Base-by-base conservation (phyloP, 148 eudicot species). In the Vaccinium myrtillus region DNA sequence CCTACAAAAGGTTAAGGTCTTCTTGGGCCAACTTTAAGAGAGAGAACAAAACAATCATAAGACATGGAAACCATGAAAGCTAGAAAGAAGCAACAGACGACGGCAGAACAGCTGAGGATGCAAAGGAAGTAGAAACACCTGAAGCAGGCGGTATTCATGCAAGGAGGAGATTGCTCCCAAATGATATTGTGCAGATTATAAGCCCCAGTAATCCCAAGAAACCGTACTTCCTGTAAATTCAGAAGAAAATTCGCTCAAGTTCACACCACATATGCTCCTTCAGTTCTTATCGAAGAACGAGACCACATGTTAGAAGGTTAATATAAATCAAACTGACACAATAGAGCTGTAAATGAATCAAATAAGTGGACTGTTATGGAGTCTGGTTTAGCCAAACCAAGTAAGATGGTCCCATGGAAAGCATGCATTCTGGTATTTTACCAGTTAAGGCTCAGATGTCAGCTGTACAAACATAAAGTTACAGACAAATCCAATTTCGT, bases 211-310 rank as follows among this genome's bases (percentile, higher is more conserved):
- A 1, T 55, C 94, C 93, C 82, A 89, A 54, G 89, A 91, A 93
- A 65, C 89, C 87, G 71, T 85, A 96, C 88, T 92, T 94, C 93
- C 98, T 96, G 93, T 85, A 89, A 75, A 61, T 4, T 83, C 21
- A 50, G 71, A 54, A 1, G 32, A 67, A 18, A 82, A 49, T 36
- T 19, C 18, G 1, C 78, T 86, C 9, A 14, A 54, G 48, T 50
- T 9, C 18, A 53, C 15, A 5, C 15, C 7, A 6, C 18, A 53
- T 16, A 5, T 55, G 19, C n/a, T 58, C 19, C 63, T 16, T 58
- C n/a, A 21, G 63, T 58, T 58, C n/a, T 58, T 19, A 19, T 58
- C 23, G 3, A 61, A 61, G 25, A n/a, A 61, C 12, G 3, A 36
- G 39, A 61, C 23, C 27, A 59, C 1, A 25, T 61, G 69, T 61